Conservation (phyloP, 179 eudicot species). For the Actinidia arguta region DNA sequence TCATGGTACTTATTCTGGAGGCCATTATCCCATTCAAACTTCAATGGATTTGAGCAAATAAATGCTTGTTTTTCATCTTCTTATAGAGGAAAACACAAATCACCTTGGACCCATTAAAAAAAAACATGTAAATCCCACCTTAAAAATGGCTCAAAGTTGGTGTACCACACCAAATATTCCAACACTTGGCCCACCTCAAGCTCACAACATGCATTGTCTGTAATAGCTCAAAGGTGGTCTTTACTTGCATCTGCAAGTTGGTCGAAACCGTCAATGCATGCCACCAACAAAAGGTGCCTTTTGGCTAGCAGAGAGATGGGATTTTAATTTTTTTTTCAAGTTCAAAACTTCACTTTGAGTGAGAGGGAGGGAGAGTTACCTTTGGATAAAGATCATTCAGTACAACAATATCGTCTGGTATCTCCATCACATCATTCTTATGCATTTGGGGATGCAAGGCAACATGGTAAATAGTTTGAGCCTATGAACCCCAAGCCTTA, state of each 20-base stretch:
- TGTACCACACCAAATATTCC: too few relatives aligned
- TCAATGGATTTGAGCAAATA: too few relatives aligned
- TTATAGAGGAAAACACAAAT: too few relatives aligned
- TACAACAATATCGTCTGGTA: slow-evolving; percentile 63
- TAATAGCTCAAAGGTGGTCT: slow-evolving; percentile 65
- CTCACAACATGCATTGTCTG: slow-evolving; percentile 79
- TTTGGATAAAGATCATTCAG: slow-evolving; percentile 85
- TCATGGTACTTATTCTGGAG: too few relatives aligned
- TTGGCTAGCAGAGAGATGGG: slow-evolving; percentile 55
- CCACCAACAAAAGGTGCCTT: slow-evolving; percentile 74
- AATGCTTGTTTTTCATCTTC: too few relatives aligned
- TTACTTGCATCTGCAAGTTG: slow-evolving; percentile 60
- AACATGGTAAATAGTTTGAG: slow-evolving; percentile 70
- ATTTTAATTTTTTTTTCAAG: background rate
- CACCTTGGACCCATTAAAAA: too few relatives aligned
- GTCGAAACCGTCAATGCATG: slow-evolving; percentile 75
- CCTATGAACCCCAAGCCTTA: slow-evolving; percentile 82
- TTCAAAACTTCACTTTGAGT: background rate
- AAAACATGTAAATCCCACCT: too few relatives aligned
- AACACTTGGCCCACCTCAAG: slow-evolving; percentile 67
- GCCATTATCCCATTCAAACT: too few relatives aligned
- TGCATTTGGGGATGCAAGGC: slow-evolving; percentile 80
- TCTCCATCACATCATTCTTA: slow-evolving; percentile 59
- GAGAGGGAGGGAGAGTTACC: slow-evolving; percentile 40
- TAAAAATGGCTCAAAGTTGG: too few relatives aligned